These are phyloP conservation scores for Arctium lappa DNA, from an alignment of 129 eudicot genomes.

Conservation along the genomic window DNA sequence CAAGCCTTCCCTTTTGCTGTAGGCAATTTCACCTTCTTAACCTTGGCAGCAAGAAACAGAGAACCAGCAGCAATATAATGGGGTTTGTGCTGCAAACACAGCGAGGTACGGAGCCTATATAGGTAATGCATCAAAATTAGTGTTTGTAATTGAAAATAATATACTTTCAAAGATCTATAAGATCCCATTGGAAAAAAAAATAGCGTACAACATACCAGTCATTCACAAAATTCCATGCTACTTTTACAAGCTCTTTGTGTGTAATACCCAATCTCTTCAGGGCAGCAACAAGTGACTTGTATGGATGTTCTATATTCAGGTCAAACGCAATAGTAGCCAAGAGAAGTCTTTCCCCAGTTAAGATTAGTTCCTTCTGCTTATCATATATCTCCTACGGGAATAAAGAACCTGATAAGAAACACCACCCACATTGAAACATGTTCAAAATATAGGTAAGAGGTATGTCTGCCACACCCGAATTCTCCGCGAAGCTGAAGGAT, in stretches of 20 bases:
- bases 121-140: conserved; percentile 5
- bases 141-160: not conserved
- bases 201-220: conserved; percentile 46
- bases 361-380: conserved; percentile 52
- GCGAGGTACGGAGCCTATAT: conserved; percentile 55
- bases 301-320: conserved; percentile 69
- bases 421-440: not conserved
- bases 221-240: conserved; percentile 85
- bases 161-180: not conserved
- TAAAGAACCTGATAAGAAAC: conserved; percentile 6
- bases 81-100: conserved; percentile 86
- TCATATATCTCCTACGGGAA: conserved; percentile 59
- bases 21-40: conserved; percentile 51
- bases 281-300: conserved; percentile 68
- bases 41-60: conserved; percentile 59
- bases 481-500: conserved; percentile 64
- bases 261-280: conserved; percentile 52
- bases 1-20: conserved; percentile 49
- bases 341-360: conserved; percentile 58
- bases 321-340: conserved; percentile 62
- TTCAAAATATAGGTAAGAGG: conserved; percentile 1
- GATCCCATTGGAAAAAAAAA: conserved; percentile 1
- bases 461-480: conserved; percentile 47
- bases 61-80: conserved; percentile 79
- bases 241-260: conserved; percentile 53